Conservation (phyloP, 257 asterid genomes). For the Mentha longifolia region DNA sequence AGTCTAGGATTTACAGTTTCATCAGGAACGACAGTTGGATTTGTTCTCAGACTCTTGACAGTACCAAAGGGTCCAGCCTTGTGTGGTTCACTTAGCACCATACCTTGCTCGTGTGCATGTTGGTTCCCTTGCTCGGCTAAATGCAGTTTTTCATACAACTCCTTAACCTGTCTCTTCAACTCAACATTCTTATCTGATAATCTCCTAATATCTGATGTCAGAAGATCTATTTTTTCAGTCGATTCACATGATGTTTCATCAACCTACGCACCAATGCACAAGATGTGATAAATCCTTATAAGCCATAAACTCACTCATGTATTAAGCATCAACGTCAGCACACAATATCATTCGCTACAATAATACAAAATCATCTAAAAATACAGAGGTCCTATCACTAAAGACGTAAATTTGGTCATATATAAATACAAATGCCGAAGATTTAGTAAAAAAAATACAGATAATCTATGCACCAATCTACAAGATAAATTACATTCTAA, state of each 20-base stretch:
- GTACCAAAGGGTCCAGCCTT: conserved; percentile 83
- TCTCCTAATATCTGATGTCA: conserved; percentile 55
- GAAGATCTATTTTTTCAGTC: conserved; percentile 43
- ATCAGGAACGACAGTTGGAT: conserved; percentile 66
- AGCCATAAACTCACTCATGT: neutral
- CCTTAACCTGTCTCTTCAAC: conserved; percentile 62
- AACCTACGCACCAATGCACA: conserved; percentile 47
- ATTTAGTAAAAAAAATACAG: neutral
- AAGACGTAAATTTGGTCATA: conserved; percentile 9
- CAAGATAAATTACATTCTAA: neutral
- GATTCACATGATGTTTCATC: conserved; percentile 61
- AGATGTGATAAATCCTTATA: neutral
- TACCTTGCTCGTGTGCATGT: conserved; percentile 47
- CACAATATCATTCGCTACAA: conserved; percentile 17
- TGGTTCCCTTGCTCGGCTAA: conserved; percentile 57
- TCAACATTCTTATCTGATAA: conserved; percentile 56
- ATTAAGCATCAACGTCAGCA: conserved; percentile 15
- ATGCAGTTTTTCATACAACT: conserved; percentile 60
- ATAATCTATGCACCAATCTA: conserved; percentile 42
- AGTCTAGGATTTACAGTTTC: conserved; percentile 76
- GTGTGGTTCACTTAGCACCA: conserved; percentile 51
- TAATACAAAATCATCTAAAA: conserved; percentile 10
- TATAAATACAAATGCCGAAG: neutral
- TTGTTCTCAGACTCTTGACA: conserved; percentile 71
- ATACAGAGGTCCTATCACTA: neutral